These are phyloP conservation scores for Lactarius sp. DNA, from an alignment of 768 basidiomycete species.

Conservation along the genomic window DNA sequence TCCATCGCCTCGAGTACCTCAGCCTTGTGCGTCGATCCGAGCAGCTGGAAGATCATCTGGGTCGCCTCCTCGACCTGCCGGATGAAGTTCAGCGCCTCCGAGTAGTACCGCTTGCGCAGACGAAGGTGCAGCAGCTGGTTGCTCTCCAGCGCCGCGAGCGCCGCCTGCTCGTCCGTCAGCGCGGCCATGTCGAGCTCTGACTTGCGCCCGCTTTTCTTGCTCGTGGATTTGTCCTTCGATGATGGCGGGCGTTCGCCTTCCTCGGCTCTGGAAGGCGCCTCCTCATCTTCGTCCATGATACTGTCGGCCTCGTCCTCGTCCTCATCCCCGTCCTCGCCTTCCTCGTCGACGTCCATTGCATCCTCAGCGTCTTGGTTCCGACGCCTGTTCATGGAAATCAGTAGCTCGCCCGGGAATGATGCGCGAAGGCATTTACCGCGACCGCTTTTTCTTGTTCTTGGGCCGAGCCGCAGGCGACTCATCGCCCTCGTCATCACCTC, in stretches of 20 bases:
- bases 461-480: slow-evolving; percentile 25
- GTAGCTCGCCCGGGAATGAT: neutral
- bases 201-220: slow-evolving; percentile 51
- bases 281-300: slow-evolving; percentile 35
- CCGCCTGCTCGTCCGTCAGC: slow-evolving; percentile 65
- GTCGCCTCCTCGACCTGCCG: slow-evolving; percentile 60
- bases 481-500: slow-evolving; percentile 31
- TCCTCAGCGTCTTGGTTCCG: slow-evolving; percentile 32
- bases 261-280: slow-evolving; percentile 30
- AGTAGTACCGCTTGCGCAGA: slow-evolving; percentile 79
- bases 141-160: slow-evolving; percentile 61
- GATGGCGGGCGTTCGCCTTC: slow-evolving; percentile 21
- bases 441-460: slow-evolving; percentile 28
- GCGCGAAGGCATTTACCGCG: slow-evolving; percentile 28
- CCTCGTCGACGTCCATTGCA: slow-evolving; percentile 55
- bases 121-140: slow-evolving; percentile 61
- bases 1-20: slow-evolving; percentile 85
- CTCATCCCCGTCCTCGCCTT: slow-evolving; percentile 36
- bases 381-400: neutral
- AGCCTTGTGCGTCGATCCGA: slow-evolving; percentile 81
- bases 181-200: slow-evolving; percentile 69
- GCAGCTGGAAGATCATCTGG: slow-evolving; percentile 65
- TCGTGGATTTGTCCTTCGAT: slow-evolving; percentile 29
- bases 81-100: slow-evolving; percentile 84
- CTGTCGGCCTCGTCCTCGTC: slow-evolving; percentile 38